Conservation (phyloP, 225 moss, liverwort and hornwort genomes). For the Physcomitrium patens region DNA sequence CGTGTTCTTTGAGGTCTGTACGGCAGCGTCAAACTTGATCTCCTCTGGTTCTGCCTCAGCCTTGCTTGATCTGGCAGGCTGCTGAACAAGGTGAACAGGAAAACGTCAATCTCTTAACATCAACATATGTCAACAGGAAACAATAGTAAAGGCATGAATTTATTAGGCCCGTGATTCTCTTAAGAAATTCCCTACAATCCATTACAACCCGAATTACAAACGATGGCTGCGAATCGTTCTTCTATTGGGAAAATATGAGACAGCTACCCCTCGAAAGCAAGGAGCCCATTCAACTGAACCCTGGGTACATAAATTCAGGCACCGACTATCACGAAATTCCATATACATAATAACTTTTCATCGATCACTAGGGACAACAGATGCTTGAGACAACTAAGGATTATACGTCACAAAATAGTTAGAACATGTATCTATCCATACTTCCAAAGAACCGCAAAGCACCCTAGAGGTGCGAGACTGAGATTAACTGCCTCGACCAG, state of each 20-base stretch:
- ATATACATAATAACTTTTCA: background rate
- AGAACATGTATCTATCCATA: background rate
- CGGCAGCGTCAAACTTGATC: constrained; percentile 73
- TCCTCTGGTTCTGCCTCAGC: constrained; percentile 41
- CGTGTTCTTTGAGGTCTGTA: constrained; percentile 90
- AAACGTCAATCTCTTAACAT: constrained; percentile 18
- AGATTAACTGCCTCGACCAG: background rate
- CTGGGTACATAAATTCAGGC: background rate
- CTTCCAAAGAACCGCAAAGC: background rate
- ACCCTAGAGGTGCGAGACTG: background rate
- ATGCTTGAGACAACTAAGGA: background rate
- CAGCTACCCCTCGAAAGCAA: background rate
- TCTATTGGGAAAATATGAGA: background rate
- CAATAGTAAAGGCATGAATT: constrained; percentile 1
- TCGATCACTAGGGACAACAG: constrained; percentile 6
- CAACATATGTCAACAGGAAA: background rate
- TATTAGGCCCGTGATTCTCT: background rate
- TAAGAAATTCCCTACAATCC: background rate
- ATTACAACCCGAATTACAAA: background rate
- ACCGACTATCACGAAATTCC: background rate
- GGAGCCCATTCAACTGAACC: background rate
- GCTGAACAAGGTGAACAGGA: constrained; percentile 33
- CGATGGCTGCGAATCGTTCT: no score
- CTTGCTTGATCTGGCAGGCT: constrained; percentile 45
- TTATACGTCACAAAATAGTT: background rate